Evolutionary conservation across 2,329 filamentous ascomycete genomes (phyloP).

Genomic region (Apiospora saccharicola): DNA sequence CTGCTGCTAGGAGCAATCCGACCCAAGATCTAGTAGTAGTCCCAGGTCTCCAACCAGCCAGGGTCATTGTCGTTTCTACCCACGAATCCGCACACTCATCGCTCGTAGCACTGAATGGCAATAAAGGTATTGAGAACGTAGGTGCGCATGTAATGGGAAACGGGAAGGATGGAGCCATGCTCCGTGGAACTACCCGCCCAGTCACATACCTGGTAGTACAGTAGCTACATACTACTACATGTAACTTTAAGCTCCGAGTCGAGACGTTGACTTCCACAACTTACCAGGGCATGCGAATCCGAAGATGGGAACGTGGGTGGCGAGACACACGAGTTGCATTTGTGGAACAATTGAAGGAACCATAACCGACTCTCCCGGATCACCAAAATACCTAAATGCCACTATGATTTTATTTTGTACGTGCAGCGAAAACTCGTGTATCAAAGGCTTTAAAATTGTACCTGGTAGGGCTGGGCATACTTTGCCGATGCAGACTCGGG

Average conservation of each 20-base stretch:
- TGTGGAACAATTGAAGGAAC: background rate
- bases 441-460: background rate
- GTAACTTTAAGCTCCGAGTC: background rate
- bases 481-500: background rate
- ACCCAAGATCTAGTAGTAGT: background rate
- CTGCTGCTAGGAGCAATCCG: background rate
- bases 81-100: background rate
- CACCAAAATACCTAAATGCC: background rate
- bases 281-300: background rate
- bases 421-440: background rate
- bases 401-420: background rate
- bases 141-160: background rate
- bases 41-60: background rate
- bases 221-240: too few relatives aligned
- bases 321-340: constrained; percentile 4
- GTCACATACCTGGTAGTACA: background rate
- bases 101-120: background rate
- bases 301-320: background rate
- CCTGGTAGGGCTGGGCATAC: background rate
- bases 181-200: constrained; percentile 4
- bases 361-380: background rate
- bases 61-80: background rate
- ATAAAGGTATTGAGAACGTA: too few relatives aligned
- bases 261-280: background rate
- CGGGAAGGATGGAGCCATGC: constrained; percentile 3